Evolutionary conservation across 2,329 filamentous ascomycete genomes (phyloP), one percentile per base, ranked within the genome.

Genomic region (Fusarium concolor): DNA sequence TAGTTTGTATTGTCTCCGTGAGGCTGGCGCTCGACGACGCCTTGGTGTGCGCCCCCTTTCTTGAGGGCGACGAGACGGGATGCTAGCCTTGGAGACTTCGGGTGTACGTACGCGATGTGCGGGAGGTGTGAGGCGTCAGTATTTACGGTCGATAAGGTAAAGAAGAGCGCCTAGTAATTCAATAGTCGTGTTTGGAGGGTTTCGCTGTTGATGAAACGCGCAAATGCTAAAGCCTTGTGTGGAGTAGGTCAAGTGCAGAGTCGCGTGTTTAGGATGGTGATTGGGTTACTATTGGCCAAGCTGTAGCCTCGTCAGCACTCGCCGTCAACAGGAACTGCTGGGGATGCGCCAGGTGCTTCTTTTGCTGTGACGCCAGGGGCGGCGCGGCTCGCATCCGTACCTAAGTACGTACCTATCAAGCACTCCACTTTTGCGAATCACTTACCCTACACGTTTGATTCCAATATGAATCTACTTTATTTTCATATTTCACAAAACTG

Each of bases 141-240:
- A 38, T 53, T 69, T 47, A 63, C 41, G 29, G 26, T 20, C 29
- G 62, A 57, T 38, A 35, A 59, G 50, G 33, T 42, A 39, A 26
- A 42, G 42, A 45, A 41, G 42, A 54, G 46, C 33, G 35, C 42
- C 46, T 62, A 47, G 39, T 63, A 37, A 33, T 65, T 35, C 29
- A 54, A 45, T 59, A 29, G 55, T 62, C 53, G 42, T 56, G 59
- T 56, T 42, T 45, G 45, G 42, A 45, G n/a, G 42, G 35, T 57
- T 35, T 63, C 41, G 55, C 35, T 52, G 33, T 54, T 42, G 62
- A 55, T 56, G 61, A 52, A 54, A 56, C 47, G 62, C 66, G 62
- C 47, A 54, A 49, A 67, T 70, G 49, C 22, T 63, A 44, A 50
- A 70, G 66, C 66, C 62, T 69, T 67, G 62, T 69, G 61, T 65